Evolutionary conservation across 2,329 filamentous ascomycete species (phyloP), one percentile per base, ranked within the genome.

Genomic region (Chaetomium sp.): DNA sequence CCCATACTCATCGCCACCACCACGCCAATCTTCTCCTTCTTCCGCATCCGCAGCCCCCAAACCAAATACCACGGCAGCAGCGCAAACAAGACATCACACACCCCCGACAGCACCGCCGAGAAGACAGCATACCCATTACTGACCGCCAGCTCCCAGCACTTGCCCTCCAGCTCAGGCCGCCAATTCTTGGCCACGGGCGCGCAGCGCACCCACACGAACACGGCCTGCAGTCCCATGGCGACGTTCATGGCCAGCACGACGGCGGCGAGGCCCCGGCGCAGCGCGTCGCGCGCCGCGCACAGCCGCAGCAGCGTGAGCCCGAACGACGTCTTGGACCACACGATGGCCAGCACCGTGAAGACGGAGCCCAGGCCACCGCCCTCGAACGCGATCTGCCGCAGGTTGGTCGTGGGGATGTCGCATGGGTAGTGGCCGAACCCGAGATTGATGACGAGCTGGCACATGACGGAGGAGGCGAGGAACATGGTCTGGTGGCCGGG

Each of bases 231-330:
- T 1, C 64, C 63, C 51, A 75, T 67, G 35, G 70, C 57, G 3
- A 72, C 33, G 60, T 75, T 75, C 63, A 75, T 69, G 8, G 70
- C 71, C 1, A 73, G 35, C 38, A 75, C 73, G 45, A 75, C 65
- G 60, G 72, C 16, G 13, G 16, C 38, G 16, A 42, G 38, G 16
- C 3, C 38, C 38, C 38, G n/a, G 3, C 38, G 38, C 38, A 42
- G 38, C 38, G 16, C 5, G n/a, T 72, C 68, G 10, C 58, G 65
- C 16, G 74, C 69, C 29, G n/a, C n/a, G n/a, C n/a, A n/a, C n/a
- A 77, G 71, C 2, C 77, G 74, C 35, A 78, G 71, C 23, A 78
- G 67, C 2, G 75, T 78, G 27, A 77, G 59, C 19, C 73, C 77
- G 58, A 78, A 78, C 0, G 77, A 77, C 1, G 75, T 78, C 70